Evolutionary conservation across 208 protist species (phyloP).

Genomic region (Trypanosoma congolense): DNA sequence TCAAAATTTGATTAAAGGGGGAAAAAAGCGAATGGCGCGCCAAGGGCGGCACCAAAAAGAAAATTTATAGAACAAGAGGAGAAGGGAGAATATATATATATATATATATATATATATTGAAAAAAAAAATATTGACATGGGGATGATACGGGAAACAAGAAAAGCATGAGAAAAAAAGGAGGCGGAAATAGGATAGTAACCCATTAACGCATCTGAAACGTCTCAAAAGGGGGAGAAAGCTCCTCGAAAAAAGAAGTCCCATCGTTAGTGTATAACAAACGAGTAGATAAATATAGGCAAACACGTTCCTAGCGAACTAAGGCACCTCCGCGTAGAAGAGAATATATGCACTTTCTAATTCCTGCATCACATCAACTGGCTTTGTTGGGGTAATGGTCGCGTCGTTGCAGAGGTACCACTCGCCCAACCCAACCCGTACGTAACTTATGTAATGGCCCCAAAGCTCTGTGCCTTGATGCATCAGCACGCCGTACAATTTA

Average conservation of each 20-base stretch:
- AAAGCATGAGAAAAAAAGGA: no score
- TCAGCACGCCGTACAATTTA: conserved; percentile 64
- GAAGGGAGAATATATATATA: conserved; percentile 12
- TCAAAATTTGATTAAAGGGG: no score
- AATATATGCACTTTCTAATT: conserved; percentile 61
- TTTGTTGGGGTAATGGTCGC: conserved; percentile 33
- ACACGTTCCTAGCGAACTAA: not conserved
- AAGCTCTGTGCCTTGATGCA: conserved; percentile 58
- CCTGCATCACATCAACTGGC: conserved; percentile 33
- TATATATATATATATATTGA: conserved; percentile 11
- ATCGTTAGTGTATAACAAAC: no score
- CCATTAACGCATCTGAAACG: no score
- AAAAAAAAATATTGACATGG: conserved; percentile 7
- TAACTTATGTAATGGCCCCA: conserved; percentile 84
- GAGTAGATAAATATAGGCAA: no score
- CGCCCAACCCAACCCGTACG: conserved; percentile 27
- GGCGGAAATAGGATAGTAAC: no score
- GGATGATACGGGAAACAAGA: no score
- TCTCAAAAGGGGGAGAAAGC: no score
- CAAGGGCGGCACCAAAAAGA: not conserved
- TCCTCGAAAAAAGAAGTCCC: no score
- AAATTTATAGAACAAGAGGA: conserved; percentile 1
- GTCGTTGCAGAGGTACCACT: conserved; percentile 84
- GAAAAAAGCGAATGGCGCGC: no score
- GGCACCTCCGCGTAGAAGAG: conserved; percentile 55